Base-by-base conservation (phyloP, 2,329 filamentous ascomycete species). In the Podosphaera fusca region DNA sequence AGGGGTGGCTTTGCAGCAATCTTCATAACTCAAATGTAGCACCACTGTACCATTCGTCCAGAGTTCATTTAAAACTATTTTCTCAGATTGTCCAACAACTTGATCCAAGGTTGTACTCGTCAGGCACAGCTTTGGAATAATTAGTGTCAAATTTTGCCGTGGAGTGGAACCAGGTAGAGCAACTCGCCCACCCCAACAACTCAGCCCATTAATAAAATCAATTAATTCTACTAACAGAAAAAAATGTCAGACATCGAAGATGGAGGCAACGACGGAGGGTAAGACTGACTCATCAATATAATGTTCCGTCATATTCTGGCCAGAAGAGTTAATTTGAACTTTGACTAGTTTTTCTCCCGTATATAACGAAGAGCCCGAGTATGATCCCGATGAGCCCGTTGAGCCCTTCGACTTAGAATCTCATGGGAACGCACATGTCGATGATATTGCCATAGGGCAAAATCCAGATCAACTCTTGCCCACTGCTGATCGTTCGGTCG, bases 341-440 rank as follows among this genome's bases (percentile, higher is more conserved):
- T 12, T n/a, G 29, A 31, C 35, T 31, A 61, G 60, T n/a, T 59
- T 59, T 56, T 61, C 60, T 47, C 60, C 60, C 53, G 47, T 35
- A 10, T 56, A 89, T 61, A 82, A 87, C 59, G 81, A 84, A 56
- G 74, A 75, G 63, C 72, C 74, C 63, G 77, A 80, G 67, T 80
- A 78, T 67, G 78, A 81, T 63, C 70, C 72, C 42, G 73, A 74
- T 58, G 70, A 72, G 56, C 72, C 74, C 58, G 75, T 79, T 54
- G 78, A 79, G 60, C 67, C 77, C 56, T 75, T 76, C 58, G 77
- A 80, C 59, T 69, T 72, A 38, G 74, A 75, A 29, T 74, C 71
- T 12, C 75, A 75, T 14, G 71, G 75, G 46, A 73, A 73, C 34
- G 75, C 73, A 33, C 75, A 75, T 55, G 72, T 73, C 58, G 73